Evolutionary conservation across 768 basidiomycete species (phyloP).

Genomic region (Kwoniella shandongensis): DNA sequence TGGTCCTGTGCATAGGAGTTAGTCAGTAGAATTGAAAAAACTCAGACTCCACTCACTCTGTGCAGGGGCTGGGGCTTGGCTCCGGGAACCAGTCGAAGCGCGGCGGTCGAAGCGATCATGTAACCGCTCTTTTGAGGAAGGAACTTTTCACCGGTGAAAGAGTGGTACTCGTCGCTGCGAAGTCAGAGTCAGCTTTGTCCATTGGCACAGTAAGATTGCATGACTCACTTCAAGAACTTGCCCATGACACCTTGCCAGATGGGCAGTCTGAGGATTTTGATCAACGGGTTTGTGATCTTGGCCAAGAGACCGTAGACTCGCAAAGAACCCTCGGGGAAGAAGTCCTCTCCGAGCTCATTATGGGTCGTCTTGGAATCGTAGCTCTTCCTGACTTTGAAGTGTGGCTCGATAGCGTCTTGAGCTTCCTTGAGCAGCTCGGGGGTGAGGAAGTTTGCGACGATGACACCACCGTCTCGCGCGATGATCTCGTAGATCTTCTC

Average conservation of each 20-base stretch:
- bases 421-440: slow-evolving; percentile 19
- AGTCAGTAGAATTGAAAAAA: neutral
- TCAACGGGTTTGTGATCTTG: slow-evolving; percentile 12
- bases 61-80: slow-evolving; percentile 20
- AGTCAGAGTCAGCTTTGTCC: neutral
- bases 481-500: slow-evolving; percentile 27
- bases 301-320: slow-evolving; percentile 20
- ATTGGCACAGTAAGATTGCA: neutral
- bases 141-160: slow-evolving; percentile 22
- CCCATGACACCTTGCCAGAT: slow-evolving; percentile 26
- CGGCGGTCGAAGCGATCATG: slow-evolving; percentile 21
- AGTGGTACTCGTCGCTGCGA: slow-evolving; percentile 22
- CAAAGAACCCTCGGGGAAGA: slow-evolving; percentile 23
- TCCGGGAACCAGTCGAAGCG: slow-evolving; percentile 18
- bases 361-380: slow-evolving; percentile 22
- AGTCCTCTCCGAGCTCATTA: slow-evolving; percentile 26
- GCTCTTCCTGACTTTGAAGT: slow-evolving; percentile 9
- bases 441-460: slow-evolving; percentile 19
- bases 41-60: slow-evolving; percentile 15
- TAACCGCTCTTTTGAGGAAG: slow-evolving; percentile 23
- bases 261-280: slow-evolving; percentile 13
- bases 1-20: slow-evolving; percentile 11
- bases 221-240: slow-evolving; percentile 17
- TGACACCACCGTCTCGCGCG: slow-evolving; percentile 22
- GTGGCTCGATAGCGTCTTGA: slow-evolving; percentile 24